Percentiles rank a stretch among this genome's conserved stretches.
Conservation (phyloP, 2,329 filamentous ascomycete genomes). For the Botryotinia convoluta region DNA sequence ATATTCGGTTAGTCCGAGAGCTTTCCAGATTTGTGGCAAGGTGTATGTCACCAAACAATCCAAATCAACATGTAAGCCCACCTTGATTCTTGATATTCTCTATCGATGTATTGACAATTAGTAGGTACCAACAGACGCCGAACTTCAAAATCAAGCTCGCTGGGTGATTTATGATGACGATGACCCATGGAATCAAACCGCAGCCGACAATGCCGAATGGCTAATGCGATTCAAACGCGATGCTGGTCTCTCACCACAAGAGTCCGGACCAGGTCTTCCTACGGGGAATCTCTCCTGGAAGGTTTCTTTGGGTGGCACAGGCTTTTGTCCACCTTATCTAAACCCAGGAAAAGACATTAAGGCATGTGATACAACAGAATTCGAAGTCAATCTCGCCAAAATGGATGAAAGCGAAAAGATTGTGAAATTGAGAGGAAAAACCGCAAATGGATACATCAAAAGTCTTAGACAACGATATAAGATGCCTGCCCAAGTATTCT, state of each 20-base stretch:
- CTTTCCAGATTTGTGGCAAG: conserved; percentile 52
- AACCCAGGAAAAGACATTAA: conserved; percentile 43
- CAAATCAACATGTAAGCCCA: conserved; percentile 48
- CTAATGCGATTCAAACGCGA: conserved; percentile 60
- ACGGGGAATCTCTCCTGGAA: conserved; percentile 44
- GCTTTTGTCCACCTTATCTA: conserved; percentile 55
- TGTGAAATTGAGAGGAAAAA: conserved; percentile 45
- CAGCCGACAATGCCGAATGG: conserved; percentile 63
- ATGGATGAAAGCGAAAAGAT: conserved; percentile 34
- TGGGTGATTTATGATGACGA: conserved; percentile 65
- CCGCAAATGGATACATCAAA: conserved; percentile 50
- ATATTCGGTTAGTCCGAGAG: conserved; percentile 53
- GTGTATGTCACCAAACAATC: conserved; percentile 58
- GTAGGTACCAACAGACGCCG: conserved; percentile 53
- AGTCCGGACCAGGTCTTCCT: conserved; percentile 51
- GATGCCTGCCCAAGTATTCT: conserved; percentile 53
- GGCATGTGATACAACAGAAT: conserved; percentile 39
- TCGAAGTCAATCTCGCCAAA: conserved; percentile 30
- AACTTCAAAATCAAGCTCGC: conserved; percentile 61
- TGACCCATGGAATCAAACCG: conserved; percentile 63
- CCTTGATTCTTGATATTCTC: background rate
- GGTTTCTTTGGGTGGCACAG: conserved; percentile 50
- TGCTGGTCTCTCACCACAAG: conserved; percentile 49
- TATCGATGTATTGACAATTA: background rate
- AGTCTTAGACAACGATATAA: conserved; percentile 45